Conservation (phyloP, 2,329 filamentous ascomycete species). For the Ilyonectria destructans region DNA sequence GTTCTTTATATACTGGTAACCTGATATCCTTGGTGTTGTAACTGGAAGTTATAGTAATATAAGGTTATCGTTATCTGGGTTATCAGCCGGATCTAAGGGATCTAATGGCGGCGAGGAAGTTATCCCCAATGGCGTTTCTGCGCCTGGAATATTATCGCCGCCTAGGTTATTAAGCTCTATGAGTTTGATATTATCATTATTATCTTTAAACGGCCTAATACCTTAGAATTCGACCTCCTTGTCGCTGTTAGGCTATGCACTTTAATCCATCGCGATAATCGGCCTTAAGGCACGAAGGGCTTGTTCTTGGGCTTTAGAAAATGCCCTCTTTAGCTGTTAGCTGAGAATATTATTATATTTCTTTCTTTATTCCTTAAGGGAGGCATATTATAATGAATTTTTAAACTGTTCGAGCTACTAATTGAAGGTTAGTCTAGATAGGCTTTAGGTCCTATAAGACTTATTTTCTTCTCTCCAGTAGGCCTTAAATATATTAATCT, state of each 20-base stretch:
- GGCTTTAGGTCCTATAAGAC: background rate
- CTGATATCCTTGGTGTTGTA: no score
- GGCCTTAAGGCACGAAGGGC: background rate
- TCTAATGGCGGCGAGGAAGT: no score
- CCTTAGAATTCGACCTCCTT: background rate
- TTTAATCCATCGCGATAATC: slow-evolving; percentile 5
- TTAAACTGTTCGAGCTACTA: slow-evolving; percentile 1
- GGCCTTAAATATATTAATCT: background rate
- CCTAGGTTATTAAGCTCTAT: no score
- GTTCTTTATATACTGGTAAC: no score
- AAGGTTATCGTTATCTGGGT: no score
- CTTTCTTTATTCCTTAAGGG: slow-evolving; percentile 3
- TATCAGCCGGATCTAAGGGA: no score
- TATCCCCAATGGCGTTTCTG: no score
- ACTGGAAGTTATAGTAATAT: no score
- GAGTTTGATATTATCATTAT: background rate
- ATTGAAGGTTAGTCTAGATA: slow-evolving; percentile 5
- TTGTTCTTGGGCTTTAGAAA: background rate
- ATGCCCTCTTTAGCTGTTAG: background rate
- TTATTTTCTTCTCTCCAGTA: background rate
- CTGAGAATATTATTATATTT: background rate
- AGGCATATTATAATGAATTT: background rate
- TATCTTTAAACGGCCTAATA: background rate
- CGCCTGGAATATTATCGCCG: no score
- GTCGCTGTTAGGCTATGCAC: background rate